Base-by-base conservation (phyloP, 192 early-diverging fungal species). In the Linnemannia schmuckeri region DNA sequence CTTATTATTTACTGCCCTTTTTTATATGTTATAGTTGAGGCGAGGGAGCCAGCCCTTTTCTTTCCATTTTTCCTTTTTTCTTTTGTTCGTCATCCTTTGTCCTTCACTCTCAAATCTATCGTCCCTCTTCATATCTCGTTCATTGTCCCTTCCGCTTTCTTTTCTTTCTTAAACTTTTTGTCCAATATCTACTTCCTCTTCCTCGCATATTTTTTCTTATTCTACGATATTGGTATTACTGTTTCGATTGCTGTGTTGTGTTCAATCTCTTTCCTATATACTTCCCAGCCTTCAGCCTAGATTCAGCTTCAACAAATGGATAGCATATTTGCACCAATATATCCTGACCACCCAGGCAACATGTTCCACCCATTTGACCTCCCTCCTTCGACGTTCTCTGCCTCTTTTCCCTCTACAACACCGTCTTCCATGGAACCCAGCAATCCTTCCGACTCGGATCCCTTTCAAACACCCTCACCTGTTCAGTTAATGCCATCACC, bases 261-360 rank as follows among this genome's bases (percentile, higher is more conserved):
- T 40, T 49, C 74, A 33, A 18, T 4, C 0, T 7, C 27, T n/a
- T 55, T 4, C 13, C 33, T 24, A 30, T 22, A 33, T 38, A 49
- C 22, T 55, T 33, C 47, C 38, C 18, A 37, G 0, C 49, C 54
- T 38, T 24, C 15, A 3, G 10, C 38, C 69, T 40, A 40, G 69
- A 40, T 6, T 17, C 35, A 41, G 70, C 37, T 41, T 42, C 20
- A 22, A 7, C 52, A 63, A 12, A 73, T 73, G 71, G 70, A 80
- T n/a, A 47, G 70, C 42, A 49, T 81, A 35, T 80, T 80, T 80
- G 74, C 82, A 77, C 6, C 76, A 41, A 76, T 79, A 40, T 74
- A 70, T 37, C 24, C 78, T 12, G 78, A 75, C 44, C 71, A 49
- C 74, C 61, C 70, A 63, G 69, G 17, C 75, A 74, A 22, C 61